Evolutionary conservation across 139 green algal genomes (phyloP).

Genomic region (Picochlorum costavermella): DNA sequence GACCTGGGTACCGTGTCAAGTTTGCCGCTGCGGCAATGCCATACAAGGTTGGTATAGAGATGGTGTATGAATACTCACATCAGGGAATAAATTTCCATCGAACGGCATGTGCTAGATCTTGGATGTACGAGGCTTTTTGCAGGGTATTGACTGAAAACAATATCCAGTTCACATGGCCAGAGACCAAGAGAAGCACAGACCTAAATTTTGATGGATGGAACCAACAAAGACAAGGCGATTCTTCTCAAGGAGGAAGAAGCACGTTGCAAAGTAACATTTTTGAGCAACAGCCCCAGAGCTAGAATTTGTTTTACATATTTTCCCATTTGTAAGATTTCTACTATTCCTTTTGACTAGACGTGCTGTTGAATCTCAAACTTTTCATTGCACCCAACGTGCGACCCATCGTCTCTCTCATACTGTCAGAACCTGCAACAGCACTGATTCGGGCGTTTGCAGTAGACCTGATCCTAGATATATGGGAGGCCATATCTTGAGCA

Average conservation of each 20-base stretch:
- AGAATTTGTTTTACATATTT: not conserved
- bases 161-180: constrained; percentile 5
- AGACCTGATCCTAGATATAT: constrained; percentile 4
- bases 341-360: not conserved
- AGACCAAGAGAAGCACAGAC: not conserved
- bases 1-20: not conserved
- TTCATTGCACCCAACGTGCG: constrained; percentile 23
- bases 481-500: constrained; percentile 24
- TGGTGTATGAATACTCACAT: not conserved
- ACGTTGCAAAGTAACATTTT: not conserved
- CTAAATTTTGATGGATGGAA: not conserved
- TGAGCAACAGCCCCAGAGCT: too few relatives aligned
- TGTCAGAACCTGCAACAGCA: constrained; percentile 18
- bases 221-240: not conserved
- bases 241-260: not conserved
- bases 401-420: constrained; percentile 29
- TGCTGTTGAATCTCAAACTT: constrained; percentile 23
- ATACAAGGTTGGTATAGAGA: not conserved
- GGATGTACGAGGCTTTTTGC: not conserved
- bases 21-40: not conserved
- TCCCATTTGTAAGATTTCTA: not conserved
- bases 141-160: not conserved
- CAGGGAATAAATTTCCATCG: constrained; percentile 1
- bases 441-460: constrained; percentile 3
- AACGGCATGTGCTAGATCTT: not conserved